phyloP scores from a whole-genome alignment of 2,329 filamentous ascomycete genomes.

The Trichoderma sp. region DNA sequence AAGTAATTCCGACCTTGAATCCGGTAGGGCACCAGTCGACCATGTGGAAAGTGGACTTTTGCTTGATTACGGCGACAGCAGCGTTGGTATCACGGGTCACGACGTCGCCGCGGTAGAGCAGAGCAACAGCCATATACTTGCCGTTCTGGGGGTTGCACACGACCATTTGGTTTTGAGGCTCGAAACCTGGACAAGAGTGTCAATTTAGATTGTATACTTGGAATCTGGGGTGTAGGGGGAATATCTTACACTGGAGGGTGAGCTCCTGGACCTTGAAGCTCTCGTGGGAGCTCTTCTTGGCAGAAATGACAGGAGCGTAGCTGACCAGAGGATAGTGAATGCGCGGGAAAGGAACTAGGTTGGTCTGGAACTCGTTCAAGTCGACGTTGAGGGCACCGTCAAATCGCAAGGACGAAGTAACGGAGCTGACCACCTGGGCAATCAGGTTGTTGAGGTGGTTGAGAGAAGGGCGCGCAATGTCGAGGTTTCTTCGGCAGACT shows the following conservation, averaged over 20 bases:
- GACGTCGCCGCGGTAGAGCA: constrained; percentile 71
- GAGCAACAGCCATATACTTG: constrained; percentile 75
- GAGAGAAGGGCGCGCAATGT: constrained; percentile 68
- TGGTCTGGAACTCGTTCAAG: constrained; percentile 77
- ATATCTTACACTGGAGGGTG: constrained; percentile 65
- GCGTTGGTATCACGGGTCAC: constrained; percentile 70
- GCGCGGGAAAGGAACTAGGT: constrained; percentile 71
- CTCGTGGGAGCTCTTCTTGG: constrained; percentile 78
- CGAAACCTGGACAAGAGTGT: constrained; percentile 58
- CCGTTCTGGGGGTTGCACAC: constrained; percentile 73
- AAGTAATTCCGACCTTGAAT: constrained; percentile 77
- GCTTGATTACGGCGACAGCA: constrained; percentile 67
- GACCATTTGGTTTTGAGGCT: constrained; percentile 79
- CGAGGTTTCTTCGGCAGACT: constrained; percentile 71
- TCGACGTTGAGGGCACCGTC: constrained; percentile 74
- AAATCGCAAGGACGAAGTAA: constrained; percentile 71
- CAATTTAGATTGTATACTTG: constrained; percentile 24
- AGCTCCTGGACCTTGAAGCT: constrained; percentile 83
- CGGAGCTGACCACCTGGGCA: constrained; percentile 73
- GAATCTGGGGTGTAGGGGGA: no score
- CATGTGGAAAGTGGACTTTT: constrained; percentile 71
- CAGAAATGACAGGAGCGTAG: constrained; percentile 71
- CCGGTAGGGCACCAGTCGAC: constrained; percentile 76
- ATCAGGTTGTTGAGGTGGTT: constrained; percentile 74
- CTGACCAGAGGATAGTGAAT: constrained; percentile 75